Percentiles rank a stretch among this genome's conserved stretches.
Evolutionary conservation across 2,329 filamentous ascomycete genomes (phyloP).

Genomic region (Penicillium sp.): DNA sequence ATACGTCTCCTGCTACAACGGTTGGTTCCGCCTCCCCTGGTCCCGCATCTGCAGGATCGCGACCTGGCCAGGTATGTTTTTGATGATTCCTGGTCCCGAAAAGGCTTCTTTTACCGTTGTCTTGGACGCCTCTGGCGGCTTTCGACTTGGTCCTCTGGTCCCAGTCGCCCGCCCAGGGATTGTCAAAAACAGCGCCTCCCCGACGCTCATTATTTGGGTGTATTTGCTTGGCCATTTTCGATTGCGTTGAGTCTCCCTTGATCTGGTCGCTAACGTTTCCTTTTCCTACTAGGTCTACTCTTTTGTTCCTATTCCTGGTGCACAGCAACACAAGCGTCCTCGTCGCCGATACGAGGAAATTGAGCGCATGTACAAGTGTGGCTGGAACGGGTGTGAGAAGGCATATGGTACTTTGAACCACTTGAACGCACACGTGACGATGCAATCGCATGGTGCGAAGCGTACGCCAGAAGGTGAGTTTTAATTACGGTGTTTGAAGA

Average conservation of each 20-base stretch:
- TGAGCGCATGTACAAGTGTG: constrained; percentile 99
- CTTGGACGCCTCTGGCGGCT: constrained; percentile 28
- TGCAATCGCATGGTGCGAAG: constrained; percentile 95
- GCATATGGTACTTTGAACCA: constrained; percentile 97
- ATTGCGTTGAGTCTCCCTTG: neutral
- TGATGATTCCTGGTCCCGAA: constrained; percentile 34
- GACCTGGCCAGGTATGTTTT: constrained; percentile 62
- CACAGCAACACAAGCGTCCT: constrained; percentile 95
- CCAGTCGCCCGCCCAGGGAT: constrained; percentile 13
- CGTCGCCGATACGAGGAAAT: constrained; percentile 95
- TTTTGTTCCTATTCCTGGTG: constrained; percentile 94
- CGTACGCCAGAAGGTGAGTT: constrained; percentile 91
- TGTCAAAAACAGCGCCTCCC: constrained; percentile 26
- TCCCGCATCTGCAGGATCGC: constrained; percentile 58
- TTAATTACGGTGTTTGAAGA: neutral
- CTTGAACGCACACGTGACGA: constrained; percentile 95
- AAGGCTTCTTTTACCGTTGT: constrained; percentile 31
- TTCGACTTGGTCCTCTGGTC: constrained; percentile 4
- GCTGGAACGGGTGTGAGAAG: constrained; percentile 98
- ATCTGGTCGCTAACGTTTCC: constrained; percentile 19
- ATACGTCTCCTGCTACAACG: constrained; percentile 55
- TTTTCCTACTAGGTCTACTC: constrained; percentile 73
- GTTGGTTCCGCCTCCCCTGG: constrained; percentile 59
- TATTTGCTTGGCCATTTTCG: constrained; percentile 4
- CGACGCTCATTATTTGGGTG: constrained; percentile 1